Evolutionary conservation across 2,329 filamentous ascomycete species (phyloP).

Genomic region (Fusarium euwallaceae): DNA sequence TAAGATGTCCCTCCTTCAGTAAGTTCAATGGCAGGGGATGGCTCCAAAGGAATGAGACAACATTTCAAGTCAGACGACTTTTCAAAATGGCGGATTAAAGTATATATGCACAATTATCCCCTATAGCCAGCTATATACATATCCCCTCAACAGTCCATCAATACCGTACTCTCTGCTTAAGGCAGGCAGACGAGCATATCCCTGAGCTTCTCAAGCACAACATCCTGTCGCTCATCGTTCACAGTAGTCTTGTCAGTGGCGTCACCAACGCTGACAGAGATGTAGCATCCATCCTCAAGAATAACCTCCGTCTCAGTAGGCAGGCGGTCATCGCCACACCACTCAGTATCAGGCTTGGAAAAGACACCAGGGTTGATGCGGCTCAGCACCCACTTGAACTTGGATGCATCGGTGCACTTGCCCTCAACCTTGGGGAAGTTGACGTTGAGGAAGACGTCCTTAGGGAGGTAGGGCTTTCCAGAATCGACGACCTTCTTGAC

Average conservation of each 20-base stretch:
- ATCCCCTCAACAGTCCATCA: not conserved
- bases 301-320: slow-evolving; percentile 71
- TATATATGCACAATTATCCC: not conserved
- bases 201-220: slow-evolving; percentile 50
- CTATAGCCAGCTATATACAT: not conserved
- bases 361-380: slow-evolving; percentile 70
- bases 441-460: slow-evolving; percentile 74
- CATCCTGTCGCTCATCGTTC: slow-evolving; percentile 48
- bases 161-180: not conserved
- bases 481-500: slow-evolving; percentile 67
- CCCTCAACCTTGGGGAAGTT: slow-evolving; percentile 71
- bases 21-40: not conserved
- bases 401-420: slow-evolving; percentile 62
- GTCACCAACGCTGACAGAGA: slow-evolving; percentile 73
- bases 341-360: slow-evolving; percentile 66
- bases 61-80: not conserved
- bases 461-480: slow-evolving; percentile 73
- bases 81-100: not conserved
- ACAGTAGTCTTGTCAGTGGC: slow-evolving; percentile 70
- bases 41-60: not conserved
- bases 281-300: slow-evolving; percentile 66
- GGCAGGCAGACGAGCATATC: slow-evolving; percentile 49
- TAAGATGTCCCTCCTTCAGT: slow-evolving; percentile 18
- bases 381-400: slow-evolving; percentile 75
- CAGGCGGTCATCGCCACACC: slow-evolving; percentile 67